Conservation (phyloP, 2,329 filamentous ascomycete species). For the Pseudocercospora vitis region DNA sequence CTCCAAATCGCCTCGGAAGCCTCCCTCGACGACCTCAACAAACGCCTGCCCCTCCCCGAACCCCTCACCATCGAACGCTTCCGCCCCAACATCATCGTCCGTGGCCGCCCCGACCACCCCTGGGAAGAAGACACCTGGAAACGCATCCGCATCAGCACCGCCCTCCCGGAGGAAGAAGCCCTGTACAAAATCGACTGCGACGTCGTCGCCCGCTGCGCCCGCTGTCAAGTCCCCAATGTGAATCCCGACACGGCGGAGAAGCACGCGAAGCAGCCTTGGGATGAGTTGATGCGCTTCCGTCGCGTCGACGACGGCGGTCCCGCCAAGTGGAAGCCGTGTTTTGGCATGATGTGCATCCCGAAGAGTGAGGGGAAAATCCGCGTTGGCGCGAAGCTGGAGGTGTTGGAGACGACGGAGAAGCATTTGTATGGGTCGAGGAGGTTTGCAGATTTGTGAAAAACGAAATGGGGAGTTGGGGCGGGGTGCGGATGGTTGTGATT, state of each 20-base stretch:
- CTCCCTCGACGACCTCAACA: constrained; percentile 60
- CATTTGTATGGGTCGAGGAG: constrained; percentile 52
- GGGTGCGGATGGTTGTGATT: not conserved
- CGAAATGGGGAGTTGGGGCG: too few relatives aligned
- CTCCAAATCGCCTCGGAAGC: constrained; percentile 57
- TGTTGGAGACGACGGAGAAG: constrained; percentile 57
- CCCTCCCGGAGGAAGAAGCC: constrained; percentile 34
- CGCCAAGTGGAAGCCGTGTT: constrained; percentile 64
- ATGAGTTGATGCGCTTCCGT: constrained; percentile 61
- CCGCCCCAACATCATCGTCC: constrained; percentile 63
- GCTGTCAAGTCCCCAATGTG: constrained; percentile 66
- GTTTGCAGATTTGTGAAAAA: constrained; percentile 40
- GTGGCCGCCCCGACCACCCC: constrained; percentile 49
- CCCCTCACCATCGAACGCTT: constrained; percentile 63
- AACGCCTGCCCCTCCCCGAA: constrained; percentile 43
- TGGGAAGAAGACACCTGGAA: constrained; percentile 68
- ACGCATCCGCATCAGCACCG: constrained; percentile 50
- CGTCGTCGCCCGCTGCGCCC: constrained; percentile 59
- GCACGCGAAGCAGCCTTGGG: constrained; percentile 61
- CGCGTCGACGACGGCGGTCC: constrained; percentile 61
- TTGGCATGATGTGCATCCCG: constrained; percentile 65
- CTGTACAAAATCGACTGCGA: constrained; percentile 52
- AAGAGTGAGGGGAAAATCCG: constrained; percentile 54
- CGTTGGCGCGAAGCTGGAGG: constrained; percentile 61
- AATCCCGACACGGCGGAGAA: constrained; percentile 61